phyloP scores from a whole-genome alignment of 129 eudicot species.

The Escallonia rubra region DNA sequence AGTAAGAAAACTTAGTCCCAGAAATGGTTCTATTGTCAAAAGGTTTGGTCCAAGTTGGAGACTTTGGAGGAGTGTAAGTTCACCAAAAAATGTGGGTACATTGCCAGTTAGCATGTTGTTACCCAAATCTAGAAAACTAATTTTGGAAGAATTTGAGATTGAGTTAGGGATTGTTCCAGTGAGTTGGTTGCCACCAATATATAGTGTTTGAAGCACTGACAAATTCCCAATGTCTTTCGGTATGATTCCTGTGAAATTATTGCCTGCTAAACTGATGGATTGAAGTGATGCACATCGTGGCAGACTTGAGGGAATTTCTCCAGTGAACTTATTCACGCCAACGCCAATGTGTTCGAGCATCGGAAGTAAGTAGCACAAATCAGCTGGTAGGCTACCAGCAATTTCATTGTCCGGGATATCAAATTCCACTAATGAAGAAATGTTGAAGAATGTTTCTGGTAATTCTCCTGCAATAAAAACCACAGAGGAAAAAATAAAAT shows the following conservation, averaged over 20 bases:
- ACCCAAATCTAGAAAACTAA: slow-evolving; percentile 10
- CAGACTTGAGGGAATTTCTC: too few species aligned
- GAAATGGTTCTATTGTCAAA: slow-evolving; percentile 10
- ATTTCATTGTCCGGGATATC: too few species aligned
- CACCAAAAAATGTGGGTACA: slow-evolving; percentile 32
- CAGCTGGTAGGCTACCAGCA: too few species aligned
- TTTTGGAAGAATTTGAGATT: slow-evolving; percentile 33
- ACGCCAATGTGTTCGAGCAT: too few species aligned
- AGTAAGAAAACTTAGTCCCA: slow-evolving; percentile 22
- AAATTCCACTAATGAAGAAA: too few species aligned
- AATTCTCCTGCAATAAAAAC: too few species aligned
- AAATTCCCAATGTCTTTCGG: slow-evolving; percentile 22
- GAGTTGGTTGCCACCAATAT: slow-evolving; percentile 15
- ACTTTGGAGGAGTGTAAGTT: slow-evolving; percentile 14
- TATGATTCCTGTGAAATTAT: slow-evolving; percentile 26
- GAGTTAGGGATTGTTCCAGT: slow-evolving; percentile 33
- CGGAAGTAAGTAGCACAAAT: too few species aligned
- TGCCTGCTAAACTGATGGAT: not conserved
- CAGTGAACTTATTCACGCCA: too few species aligned
- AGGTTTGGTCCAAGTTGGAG: slow-evolving; percentile 17
- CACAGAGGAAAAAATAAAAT: too few species aligned
- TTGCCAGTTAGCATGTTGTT: slow-evolving; percentile 27
- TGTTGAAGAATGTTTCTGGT: too few species aligned
- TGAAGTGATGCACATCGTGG: too few species aligned
- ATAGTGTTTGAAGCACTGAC: slow-evolving; percentile 27